Evolutionary conservation across 805 yeast species (phyloP).

Genomic region (Candida montana): DNA sequence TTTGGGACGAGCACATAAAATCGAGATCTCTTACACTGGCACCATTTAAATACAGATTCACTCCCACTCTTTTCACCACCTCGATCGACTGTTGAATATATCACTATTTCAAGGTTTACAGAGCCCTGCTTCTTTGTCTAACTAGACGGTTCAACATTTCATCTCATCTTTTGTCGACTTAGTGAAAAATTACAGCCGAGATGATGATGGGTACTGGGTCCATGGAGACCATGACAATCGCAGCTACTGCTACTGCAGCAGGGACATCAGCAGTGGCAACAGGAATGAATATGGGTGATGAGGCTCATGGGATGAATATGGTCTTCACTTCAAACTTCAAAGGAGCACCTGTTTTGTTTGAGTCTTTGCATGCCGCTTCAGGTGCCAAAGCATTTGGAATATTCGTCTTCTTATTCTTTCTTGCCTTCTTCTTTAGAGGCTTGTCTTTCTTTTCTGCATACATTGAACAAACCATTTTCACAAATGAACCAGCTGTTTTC

Average conservation of each 20-base stretch:
- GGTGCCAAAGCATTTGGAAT: conserved; percentile 71
- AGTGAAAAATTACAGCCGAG: conserved; percentile 8
- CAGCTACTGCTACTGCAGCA: conserved; percentile 13
- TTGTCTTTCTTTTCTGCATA: conserved; percentile 54
- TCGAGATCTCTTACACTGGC: not conserved
- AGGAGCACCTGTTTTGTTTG: conserved; percentile 60
- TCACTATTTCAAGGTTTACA: too few species aligned
- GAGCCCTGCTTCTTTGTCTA: too few species aligned
- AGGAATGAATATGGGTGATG: conserved; percentile 12
- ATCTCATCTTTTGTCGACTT: too few species aligned
- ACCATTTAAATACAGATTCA: not conserved
- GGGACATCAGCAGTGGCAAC: conserved; percentile 8
- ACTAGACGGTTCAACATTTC: too few species aligned
- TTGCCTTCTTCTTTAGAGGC: conserved; percentile 57
- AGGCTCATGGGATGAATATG: conserved; percentile 44
- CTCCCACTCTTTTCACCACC: too few species aligned
- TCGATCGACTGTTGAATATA: too few species aligned
- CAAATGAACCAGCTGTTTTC: not conserved
- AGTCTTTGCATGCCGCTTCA: conserved; percentile 43
- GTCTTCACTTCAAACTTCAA: conserved; percentile 46
- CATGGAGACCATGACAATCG: conserved; percentile 16
- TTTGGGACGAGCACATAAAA: conserved; percentile 10
- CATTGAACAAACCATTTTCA: conserved; percentile 57
- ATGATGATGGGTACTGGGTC: conserved; percentile 26
- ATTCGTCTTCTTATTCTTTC: conserved; percentile 52